Percentiles rank a stretch among this genome's conserved stretches.
These are phyloP conservation scores for Aspergillus funiculosus DNA, from an alignment of 495 filamentous ascomycete species.

Conservation along the genomic window DNA sequence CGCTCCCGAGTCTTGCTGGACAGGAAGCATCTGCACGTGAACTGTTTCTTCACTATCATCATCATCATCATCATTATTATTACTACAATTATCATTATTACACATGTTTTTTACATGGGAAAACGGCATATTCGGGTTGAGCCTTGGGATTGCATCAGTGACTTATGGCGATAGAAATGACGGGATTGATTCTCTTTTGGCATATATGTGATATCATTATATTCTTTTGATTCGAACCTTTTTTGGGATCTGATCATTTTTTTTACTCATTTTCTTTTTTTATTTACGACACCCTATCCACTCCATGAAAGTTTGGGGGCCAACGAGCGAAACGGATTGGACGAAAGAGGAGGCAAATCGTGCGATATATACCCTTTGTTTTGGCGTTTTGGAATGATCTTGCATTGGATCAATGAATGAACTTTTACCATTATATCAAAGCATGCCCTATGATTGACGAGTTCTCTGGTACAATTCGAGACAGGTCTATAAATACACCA, in stretches of 20 bases:
- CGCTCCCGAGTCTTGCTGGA: constrained; percentile 32
- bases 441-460: too few relatives aligned
- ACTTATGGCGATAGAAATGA: constrained; percentile 13
- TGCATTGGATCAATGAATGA: constrained; percentile 4
- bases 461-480: too few relatives aligned
- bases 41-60: constrained; percentile 1
- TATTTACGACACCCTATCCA: neutral
- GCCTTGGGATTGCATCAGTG: constrained; percentile 8
- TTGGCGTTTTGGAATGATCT: constrained; percentile 1
- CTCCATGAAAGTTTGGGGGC: neutral
- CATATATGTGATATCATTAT: constrained; percentile 5
- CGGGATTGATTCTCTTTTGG: constrained; percentile 4
- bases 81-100: constrained; percentile 5
- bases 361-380: constrained; percentile 11
- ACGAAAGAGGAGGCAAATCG: neutral
- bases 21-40: constrained; percentile 21
- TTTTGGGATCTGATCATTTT: neutral
- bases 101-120: neutral
- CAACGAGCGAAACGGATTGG: neutral
- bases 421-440: neutral
- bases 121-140: constrained; percentile 15
- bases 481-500: too few relatives aligned
- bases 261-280: neutral
- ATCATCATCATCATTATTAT: too few relatives aligned
- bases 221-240: neutral